Percentiles rank a stretch among this genome's conserved stretches.
These are phyloP conservation scores for Gleditsia sinensis DNA, from an alignment of 306 rosid genomes.

Conservation along the genomic window DNA sequence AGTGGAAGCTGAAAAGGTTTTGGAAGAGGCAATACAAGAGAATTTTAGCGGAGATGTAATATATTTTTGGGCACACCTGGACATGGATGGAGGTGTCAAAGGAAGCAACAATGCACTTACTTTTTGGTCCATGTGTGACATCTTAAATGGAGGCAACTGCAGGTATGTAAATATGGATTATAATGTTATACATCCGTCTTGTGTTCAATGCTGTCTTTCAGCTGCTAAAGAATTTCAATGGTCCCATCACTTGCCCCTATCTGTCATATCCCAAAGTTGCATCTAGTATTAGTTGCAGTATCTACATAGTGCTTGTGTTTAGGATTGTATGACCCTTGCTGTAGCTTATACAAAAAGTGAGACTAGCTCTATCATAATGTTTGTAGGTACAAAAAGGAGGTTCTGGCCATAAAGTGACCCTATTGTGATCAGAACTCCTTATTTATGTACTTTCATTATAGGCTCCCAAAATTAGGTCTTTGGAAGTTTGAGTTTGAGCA, in stretches of 20 bases:
- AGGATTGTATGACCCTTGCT: background rate
- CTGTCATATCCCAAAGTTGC: conserved; percentile 23
- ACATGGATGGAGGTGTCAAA: conserved; percentile 52
- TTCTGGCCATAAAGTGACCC: conserved; percentile 24
- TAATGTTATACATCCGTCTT: background rate
- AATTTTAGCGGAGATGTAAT: conserved; percentile 70
- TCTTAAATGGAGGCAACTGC: conserved; percentile 92
- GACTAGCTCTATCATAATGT: conserved; percentile 17
- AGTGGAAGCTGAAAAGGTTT: conserved; percentile 63
- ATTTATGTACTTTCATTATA: background rate
- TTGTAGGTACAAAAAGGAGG: conserved; percentile 11
- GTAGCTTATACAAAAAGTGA: conserved; percentile 16
- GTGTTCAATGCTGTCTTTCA: conserved; percentile 17
- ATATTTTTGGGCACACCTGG: conserved; percentile 85
- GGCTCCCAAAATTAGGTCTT: background rate
- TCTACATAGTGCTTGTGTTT: background rate
- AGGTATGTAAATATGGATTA: conserved; percentile 51
- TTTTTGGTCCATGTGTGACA: conserved; percentile 94
- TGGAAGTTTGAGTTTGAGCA: conserved; percentile 8
- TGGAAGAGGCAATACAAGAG: conserved; percentile 69
- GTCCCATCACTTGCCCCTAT: conserved; percentile 20
- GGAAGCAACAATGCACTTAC: conserved; percentile 61
- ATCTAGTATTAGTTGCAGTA: conserved; percentile 20
- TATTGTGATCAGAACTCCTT: background rate
- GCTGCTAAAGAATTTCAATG: conserved; percentile 22